These are phyloP conservation scores for Blastobotrys serpentis DNA, from an alignment of 1,139 yeast genomes.

Conservation along the genomic window DNA sequence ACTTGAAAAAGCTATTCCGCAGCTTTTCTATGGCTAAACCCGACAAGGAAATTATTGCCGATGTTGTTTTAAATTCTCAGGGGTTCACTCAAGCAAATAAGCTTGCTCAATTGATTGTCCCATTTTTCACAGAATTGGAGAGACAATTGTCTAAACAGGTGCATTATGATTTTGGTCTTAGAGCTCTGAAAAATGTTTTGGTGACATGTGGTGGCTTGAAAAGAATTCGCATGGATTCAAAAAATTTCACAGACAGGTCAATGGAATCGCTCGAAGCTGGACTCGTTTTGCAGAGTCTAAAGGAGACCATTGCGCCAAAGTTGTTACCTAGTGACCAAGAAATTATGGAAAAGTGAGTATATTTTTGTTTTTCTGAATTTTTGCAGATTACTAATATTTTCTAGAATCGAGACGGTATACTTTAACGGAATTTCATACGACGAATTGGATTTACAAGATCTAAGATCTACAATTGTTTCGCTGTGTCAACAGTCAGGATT, in stretches of 20 bases:
- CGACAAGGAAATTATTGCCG: conserved; percentile 66
- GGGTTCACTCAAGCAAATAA: conserved; percentile 57
- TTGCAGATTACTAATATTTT: background rate
- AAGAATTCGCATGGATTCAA: conserved; percentile 28
- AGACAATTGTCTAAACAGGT: conserved; percentile 49
- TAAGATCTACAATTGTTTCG: conserved; percentile 23
- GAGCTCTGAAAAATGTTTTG: conserved; percentile 71
- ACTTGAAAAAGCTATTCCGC: conserved; percentile 74
- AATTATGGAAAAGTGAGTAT: conserved; percentile 37
- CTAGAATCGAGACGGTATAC: conserved; percentile 32
- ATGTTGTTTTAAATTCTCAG: conserved; percentile 68
- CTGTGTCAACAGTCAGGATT: conserved; percentile 35
- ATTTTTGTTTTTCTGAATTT: background rate
- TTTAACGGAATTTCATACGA: conserved; percentile 35
- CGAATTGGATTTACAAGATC: conserved; percentile 25
- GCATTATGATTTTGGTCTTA: conserved; percentile 89
- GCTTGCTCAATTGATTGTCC: conserved; percentile 54
- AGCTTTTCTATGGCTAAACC: conserved; percentile 75
- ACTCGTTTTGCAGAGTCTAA: conserved; percentile 53
- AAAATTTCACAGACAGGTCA: background rate
- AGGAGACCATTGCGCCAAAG: conserved; percentile 65
- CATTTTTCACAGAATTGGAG: conserved; percentile 52
- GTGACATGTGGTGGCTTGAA: conserved; percentile 56
- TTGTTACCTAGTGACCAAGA: conserved; percentile 53
- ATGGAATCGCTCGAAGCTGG: conserved; percentile 44